A percentile compares a stretch with the other conserved stretches of the same genome.
Conservation (phyloP, 2,329 filamentous ascomycete species). For the Didymella exigua region DNA sequence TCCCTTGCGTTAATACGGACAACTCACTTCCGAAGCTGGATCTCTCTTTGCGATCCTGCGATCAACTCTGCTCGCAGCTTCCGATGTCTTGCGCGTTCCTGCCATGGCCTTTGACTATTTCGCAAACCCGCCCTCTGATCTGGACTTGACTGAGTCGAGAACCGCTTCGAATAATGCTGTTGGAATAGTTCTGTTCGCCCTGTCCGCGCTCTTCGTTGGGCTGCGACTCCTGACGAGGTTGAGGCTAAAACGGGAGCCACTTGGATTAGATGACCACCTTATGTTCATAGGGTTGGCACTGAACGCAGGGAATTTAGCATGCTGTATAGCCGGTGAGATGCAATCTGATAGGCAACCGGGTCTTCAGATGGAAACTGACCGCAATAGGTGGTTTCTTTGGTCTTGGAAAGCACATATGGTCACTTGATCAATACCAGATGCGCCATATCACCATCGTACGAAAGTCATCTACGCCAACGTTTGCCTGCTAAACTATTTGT, state of each 20-base stretch:
- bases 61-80: background rate
- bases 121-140: constrained; percentile 22
- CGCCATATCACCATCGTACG: constrained; percentile 32
- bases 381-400: constrained; percentile 28
- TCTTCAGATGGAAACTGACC: background rate
- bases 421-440: constrained; percentile 30
- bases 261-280: constrained; percentile 32
- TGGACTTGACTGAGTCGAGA: constrained; percentile 29
- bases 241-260: constrained; percentile 20
- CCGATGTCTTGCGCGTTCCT: background rate
- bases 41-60: background rate
- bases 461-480: background rate
- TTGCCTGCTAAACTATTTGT: background rate
- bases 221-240: constrained; percentile 28
- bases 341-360: background rate
- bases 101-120: constrained; percentile 20
- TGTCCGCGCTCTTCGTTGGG: constrained; percentile 27
- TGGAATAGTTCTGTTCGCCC: constrained; percentile 27
- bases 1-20: constrained; percentile 1
- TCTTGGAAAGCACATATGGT: constrained; percentile 36
- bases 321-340: constrained; percentile 29
- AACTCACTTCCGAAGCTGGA: background rate
- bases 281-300: constrained; percentile 30
- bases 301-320: constrained; percentile 32
- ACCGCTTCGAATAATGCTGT: constrained; percentile 30